Evolutionary conservation across 768 basidiomycete species (phyloP).

Genomic region (Suillus cothurnatus): DNA sequence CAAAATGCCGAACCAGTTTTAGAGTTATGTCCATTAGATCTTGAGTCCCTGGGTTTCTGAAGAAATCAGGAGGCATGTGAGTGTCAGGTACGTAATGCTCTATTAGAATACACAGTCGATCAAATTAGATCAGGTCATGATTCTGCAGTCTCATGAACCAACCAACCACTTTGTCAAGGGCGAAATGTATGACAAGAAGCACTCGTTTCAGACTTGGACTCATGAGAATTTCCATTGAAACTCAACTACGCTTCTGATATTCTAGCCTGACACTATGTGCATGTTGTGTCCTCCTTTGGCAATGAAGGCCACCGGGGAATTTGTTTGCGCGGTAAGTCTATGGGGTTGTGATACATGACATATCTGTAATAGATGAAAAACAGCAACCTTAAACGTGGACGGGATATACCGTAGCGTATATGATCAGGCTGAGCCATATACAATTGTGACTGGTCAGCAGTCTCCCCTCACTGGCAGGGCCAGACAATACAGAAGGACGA

Average conservation of each 20-base stretch:
- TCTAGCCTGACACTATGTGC: neutral
- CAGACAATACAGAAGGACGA: neutral
- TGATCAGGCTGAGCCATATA: neutral
- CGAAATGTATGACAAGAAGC: neutral
- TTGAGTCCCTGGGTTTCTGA: neutral
- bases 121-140: neutral
- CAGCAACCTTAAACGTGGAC: neutral
- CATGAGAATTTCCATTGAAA: neutral
- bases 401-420: neutral
- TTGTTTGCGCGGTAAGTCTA: neutral
- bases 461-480: neutral
- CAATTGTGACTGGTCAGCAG: neutral
- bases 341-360: neutral
- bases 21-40: slow-evolving; percentile 1
- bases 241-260: neutral
- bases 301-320: neutral
- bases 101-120: neutral
- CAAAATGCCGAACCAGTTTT: neutral
- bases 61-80: neutral
- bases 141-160: neutral
- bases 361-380: neutral
- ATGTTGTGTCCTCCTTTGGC: neutral
- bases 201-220: neutral
- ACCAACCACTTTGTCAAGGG: neutral
- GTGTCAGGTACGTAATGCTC: neutral